Evolutionary conservation across 2,329 filamentous ascomycete genomes (phyloP).

Genomic region (Pseudogymnoascus sp.): DNA sequence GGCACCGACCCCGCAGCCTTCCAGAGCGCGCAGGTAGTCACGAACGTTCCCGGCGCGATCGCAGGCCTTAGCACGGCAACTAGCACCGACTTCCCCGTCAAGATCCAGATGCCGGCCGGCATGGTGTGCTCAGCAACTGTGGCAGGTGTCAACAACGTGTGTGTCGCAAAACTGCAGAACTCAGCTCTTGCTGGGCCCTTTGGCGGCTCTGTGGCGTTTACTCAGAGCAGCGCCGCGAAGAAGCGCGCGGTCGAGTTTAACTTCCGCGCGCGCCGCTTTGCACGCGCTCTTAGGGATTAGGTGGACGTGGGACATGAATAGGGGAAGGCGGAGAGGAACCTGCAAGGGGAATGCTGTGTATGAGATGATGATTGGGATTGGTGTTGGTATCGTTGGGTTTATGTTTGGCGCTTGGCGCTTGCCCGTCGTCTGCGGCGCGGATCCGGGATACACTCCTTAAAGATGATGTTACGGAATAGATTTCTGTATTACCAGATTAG

Average conservation of each 20-base stretch:
- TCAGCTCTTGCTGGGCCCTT: constrained; percentile 55
- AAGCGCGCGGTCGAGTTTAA: constrained; percentile 54
- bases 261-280: constrained; percentile 30
- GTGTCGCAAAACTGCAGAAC: constrained; percentile 58
- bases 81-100: constrained; percentile 56
- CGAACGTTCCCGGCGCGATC: constrained; percentile 53
- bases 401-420: constrained; percentile 4
- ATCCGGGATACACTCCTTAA: constrained; percentile 1
- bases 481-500: constrained; percentile 3
- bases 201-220: constrained; percentile 59
- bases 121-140: constrained; percentile 57
- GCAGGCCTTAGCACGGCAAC: constrained; percentile 50
- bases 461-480: neutral
- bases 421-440: neutral
- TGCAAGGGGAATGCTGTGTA: neutral
- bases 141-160: constrained; percentile 53
- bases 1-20: constrained; percentile 54
- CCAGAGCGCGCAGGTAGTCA: constrained; percentile 47
- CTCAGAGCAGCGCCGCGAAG: constrained; percentile 47
- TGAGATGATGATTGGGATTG: neutral
- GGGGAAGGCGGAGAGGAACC: too few relatives aligned
- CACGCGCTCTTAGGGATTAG: constrained; percentile 17
- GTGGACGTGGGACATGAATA: neutral
- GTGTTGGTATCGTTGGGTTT: neutral
- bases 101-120: constrained; percentile 56